Conservation (phyloP, 208 protist species). For the Porcisia deanei region DNA sequence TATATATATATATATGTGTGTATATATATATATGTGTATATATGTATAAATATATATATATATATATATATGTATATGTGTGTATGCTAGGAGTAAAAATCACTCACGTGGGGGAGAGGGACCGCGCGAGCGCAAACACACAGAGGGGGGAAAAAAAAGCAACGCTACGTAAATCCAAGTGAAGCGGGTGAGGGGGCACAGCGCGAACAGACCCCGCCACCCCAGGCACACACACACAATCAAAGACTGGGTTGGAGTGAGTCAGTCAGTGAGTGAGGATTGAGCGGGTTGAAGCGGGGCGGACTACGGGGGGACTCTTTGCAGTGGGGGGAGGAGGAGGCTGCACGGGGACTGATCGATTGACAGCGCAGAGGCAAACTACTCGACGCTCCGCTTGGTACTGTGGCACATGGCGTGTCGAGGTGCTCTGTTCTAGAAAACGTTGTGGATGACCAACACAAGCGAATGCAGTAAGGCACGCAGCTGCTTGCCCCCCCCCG, state of each 20-base stretch:
- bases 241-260: neutral
- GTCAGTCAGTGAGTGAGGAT: neutral
- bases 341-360: too few relatives aligned
- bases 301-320: neutral
- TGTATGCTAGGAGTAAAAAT: too few relatives aligned
- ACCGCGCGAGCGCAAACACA: too few relatives aligned
- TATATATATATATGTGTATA: too few relatives aligned
- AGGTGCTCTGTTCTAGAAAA: neutral
- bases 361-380: neutral
- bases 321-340: too few relatives aligned
- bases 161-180: too few relatives aligned
- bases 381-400: neutral
- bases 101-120: too few relatives aligned
- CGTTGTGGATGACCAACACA: neutral
- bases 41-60: too few relatives aligned
- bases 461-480: neutral
- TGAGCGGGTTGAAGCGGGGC: neutral
- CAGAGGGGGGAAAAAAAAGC: too few relatives aligned
- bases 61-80: too few relatives aligned
- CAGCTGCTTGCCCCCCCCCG: neutral
- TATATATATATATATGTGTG: too few relatives aligned
- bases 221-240: neutral
- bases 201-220: neutral
- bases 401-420: neutral
- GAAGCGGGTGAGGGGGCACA: neutral